These are phyloP conservation scores for Podochytrium sp. DNA, from an alignment of 192 early-diverging fungal genomes.

Conservation along the genomic window DNA sequence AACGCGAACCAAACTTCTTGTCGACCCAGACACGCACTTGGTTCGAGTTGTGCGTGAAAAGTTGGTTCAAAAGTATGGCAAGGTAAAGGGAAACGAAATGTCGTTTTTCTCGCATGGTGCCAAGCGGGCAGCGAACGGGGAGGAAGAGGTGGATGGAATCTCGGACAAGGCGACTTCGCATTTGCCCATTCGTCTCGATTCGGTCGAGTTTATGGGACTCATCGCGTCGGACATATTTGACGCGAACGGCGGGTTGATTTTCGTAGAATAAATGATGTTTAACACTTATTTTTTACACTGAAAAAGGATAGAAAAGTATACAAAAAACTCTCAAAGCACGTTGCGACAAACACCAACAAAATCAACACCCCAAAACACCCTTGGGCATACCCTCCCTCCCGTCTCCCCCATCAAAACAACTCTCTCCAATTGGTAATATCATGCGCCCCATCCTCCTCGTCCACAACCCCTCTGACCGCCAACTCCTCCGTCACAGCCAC, in stretches of 20 bases:
- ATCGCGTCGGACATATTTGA: constrained; percentile 2
- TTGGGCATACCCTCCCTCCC: too few species aligned
- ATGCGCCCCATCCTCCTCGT: neutral
- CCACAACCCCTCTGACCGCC: neutral
- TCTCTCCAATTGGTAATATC: neutral
- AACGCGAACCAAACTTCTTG: neutral
- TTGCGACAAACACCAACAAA: too few species aligned
- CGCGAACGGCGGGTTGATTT: constrained; percentile 1
- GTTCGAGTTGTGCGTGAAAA: neutral
- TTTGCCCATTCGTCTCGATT: constrained; percentile 1
- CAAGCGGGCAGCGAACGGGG: neutral
- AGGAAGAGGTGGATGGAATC: neutral
- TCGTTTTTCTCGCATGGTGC: neutral
- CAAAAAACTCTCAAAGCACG: too few species aligned
- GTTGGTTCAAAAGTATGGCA: constrained; percentile 1
- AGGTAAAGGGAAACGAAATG: neutral
- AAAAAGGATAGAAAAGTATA: too few species aligned
- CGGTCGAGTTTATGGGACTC: neutral
- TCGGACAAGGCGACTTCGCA: neutral
- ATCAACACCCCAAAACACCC: too few species aligned
- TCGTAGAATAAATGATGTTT: neutral
- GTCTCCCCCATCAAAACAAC: neutral
- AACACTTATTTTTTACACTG: too few species aligned
- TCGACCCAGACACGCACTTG: neutral
- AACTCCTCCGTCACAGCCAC: constrained; percentile 26